These are phyloP conservation scores for Cryptococcus sp. DNA, from an alignment of 1,284 basidiomycete species.

Conservation along the genomic window DNA sequence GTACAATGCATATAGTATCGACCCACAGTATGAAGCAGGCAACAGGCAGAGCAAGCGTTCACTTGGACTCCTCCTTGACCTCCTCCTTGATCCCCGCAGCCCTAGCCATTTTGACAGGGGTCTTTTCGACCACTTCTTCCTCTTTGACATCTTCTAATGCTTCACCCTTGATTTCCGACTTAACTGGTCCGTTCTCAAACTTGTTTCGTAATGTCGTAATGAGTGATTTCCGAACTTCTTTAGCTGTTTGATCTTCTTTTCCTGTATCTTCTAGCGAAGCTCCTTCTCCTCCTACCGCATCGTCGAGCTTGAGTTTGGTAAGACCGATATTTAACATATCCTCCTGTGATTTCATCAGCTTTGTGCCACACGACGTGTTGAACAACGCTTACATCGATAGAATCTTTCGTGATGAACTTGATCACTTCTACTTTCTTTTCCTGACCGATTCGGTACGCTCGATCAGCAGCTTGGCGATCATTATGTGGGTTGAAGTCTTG, in stretches of 20 bases:
- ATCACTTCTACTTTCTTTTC: slow-evolving; percentile 56
- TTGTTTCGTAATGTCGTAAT: slow-evolving; percentile 75
- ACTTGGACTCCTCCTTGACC: not conserved
- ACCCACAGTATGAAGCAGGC: too few species aligned
- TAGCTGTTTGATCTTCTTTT: slow-evolving; percentile 57
- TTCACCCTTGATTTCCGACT: slow-evolving; percentile 1
- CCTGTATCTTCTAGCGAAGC: slow-evolving; percentile 37
- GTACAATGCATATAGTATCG: too few species aligned
- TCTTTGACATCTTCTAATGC: slow-evolving; percentile 11
- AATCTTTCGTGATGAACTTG: slow-evolving; percentile 86
- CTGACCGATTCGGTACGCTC: slow-evolving; percentile 84
- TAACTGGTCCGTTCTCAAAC: slow-evolving; percentile 49
- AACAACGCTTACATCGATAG: slow-evolving; percentile 62
- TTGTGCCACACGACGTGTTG: not conserved
- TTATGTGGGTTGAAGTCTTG: slow-evolving; percentile 89
- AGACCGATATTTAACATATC: slow-evolving; percentile 86
- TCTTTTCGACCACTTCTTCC: slow-evolving; percentile 4
- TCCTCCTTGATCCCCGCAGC: not conserved
- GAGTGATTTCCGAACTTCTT: slow-evolving; percentile 71
- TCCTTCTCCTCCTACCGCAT: slow-evolving; percentile 74
- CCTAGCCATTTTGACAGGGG: slow-evolving; percentile 22
- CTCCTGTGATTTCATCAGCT: slow-evolving; percentile 53
- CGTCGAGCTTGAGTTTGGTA: slow-evolving; percentile 85
- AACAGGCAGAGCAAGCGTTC: too few species aligned
- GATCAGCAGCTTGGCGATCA: slow-evolving; percentile 93